Base-by-base conservation (phyloP, 1,284 basidiomycete species). In the Ustilago bromivora region DNA sequence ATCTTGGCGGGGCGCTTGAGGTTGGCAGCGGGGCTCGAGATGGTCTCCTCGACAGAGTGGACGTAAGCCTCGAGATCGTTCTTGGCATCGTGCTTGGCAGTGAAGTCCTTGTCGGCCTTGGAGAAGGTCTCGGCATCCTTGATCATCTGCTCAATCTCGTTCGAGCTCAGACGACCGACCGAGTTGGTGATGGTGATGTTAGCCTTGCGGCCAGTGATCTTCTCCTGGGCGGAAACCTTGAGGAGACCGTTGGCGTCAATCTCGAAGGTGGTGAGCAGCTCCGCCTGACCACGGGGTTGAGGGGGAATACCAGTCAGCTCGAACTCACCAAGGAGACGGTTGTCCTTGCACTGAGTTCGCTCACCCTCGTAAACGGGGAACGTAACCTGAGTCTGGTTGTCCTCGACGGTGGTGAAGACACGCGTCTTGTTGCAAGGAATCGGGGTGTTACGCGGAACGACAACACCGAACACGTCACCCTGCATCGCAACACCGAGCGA, bases 151-250 rank as follows among this genome's bases (percentile, higher is more conserved):
- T 86, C 84, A 63, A 86, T 86, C 80, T 86, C 84, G 56, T 80
- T 82, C 35, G 76, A 80, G 62, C 76, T 79, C 31, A 86, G 78
- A 54, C 84, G 82, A 59, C 84, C 84, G 56, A 85, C 84, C 65
- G 82, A 84, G 84, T 85, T 85, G 80, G 84, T 84, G 79, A 86
- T 86, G 73, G 84, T 86, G 70, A 86, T 85, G 82, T 84, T 84
- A 32, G 84, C 84, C 78, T 85, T 85, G 72, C 84, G 82, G 69
- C 84, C 84, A 38, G 84, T 84, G 63, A 82, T 80, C 79, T 82
- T 82, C 71, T 86, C 84, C 78, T 79, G 76, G 35, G 84, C 84
- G 31, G 82, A 82, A 36, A 86, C 84, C 78, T 84, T 83, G 66
- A 86, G 78, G 43, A 86, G 78, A 79, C 84, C 84, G 83, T 86